Percentiles rank a stretch among this genome's conserved stretches.
Conservation (phyloP, 1,284 basidiomycete genomes). For the Ustilago tritici region DNA sequence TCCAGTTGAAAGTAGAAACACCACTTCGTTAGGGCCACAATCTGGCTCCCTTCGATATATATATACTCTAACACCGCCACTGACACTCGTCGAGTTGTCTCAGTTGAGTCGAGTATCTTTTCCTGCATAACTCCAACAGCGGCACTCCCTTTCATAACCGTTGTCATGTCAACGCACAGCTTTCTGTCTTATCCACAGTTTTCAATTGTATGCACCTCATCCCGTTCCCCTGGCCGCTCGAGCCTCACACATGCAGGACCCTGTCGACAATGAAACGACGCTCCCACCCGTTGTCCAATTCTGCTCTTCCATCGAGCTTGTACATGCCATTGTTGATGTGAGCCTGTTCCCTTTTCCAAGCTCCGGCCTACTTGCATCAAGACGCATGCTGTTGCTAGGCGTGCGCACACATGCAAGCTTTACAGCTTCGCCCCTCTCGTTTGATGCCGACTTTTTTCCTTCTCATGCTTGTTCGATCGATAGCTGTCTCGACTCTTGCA, state of each 20-base stretch:
- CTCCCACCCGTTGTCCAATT: not conserved
- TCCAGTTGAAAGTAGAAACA: no score
- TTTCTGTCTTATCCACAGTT: not conserved
- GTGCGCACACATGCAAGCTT: not conserved
- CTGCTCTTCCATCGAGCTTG: not conserved
- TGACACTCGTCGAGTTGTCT: no score
- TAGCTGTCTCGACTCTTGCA: not conserved
- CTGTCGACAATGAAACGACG: not conserved
- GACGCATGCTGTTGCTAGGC: not conserved
- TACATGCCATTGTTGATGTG: not conserved
- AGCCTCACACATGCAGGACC: constrained; percentile 8
- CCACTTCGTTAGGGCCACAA: no score
- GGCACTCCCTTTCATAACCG: not conserved
- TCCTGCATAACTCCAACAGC: not conserved
- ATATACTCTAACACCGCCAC: no score
- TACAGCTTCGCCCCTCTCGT: not conserved
- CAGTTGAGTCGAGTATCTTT: no score
- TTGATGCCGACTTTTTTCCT: not conserved
- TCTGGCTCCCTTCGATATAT: no score
- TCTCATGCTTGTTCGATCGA: not conserved
- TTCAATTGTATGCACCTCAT: not conserved
- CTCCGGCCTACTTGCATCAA: not conserved
- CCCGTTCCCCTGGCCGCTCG: not conserved
- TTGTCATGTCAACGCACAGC: no score
- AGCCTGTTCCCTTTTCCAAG: not conserved